phyloP scores from a whole-genome alignment of 768 basidiomycete species.

The Ramaria rubella region DNA sequence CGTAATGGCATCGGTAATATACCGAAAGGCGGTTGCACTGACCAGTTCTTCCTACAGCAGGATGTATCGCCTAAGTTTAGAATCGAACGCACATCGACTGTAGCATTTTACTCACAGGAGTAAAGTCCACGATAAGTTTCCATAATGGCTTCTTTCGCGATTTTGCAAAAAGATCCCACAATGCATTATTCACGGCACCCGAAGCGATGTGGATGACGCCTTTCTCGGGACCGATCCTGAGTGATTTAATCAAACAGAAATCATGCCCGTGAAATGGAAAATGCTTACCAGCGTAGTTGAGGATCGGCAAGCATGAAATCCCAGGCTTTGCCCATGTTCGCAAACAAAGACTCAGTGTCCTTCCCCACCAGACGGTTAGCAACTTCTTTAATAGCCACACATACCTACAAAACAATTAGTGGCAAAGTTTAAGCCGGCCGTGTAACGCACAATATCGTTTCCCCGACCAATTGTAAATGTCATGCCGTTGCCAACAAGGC shows the following conservation, averaged over 20 bases:
- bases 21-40: conserved; percentile 68
- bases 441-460: conserved; percentile 72
- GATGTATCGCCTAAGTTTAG: neutral
- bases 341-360: conserved; percentile 74
- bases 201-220: conserved; percentile 90
- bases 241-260: neutral
- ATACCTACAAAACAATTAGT: conserved; percentile 45
- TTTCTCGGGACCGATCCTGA: conserved; percentile 88
- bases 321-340: conserved; percentile 89
- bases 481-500: conserved; percentile 86
- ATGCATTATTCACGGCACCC: conserved; percentile 83
- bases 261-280: conserved; percentile 1
- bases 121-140: conserved; percentile 91
- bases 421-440: neutral
- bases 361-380: conserved; percentile 76
- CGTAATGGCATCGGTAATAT: conserved; percentile 91
- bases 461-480: conserved; percentile 93
- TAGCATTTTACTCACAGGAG: conserved; percentile 42
- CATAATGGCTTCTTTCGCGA: conserved; percentile 80
- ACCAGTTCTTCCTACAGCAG: conserved; percentile 65
- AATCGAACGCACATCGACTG: neutral
- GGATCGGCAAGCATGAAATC: conserved; percentile 81
- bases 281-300: conserved; percentile 76
- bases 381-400: conserved; percentile 71
- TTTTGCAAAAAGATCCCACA: conserved; percentile 91